These are phyloP conservation scores for Ceriops decandra DNA, from an alignment of 345 rosid species.

Conservation along the genomic window DNA sequence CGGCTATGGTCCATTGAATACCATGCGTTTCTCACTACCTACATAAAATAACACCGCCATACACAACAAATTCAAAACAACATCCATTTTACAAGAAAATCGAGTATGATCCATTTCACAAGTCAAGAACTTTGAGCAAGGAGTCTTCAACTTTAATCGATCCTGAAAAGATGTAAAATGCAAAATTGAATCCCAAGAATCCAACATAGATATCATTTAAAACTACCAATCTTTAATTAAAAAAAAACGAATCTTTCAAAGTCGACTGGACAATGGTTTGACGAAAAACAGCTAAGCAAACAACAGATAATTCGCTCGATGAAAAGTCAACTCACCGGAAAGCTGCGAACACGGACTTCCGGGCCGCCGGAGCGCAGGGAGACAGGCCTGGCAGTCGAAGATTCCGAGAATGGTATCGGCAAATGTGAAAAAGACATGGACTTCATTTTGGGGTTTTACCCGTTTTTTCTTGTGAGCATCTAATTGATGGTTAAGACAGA, in stretches of 20 bases:
- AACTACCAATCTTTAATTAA: no score
- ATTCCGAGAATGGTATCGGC: constrained; percentile 18
- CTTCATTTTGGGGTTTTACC: constrained; percentile 10
- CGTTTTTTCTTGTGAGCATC: neutral
- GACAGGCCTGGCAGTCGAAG: constrained; percentile 7
- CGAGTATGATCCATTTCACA: no score
- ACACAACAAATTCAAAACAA: constrained; percentile 1
- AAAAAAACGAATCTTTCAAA: no score
- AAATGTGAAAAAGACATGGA: constrained; percentile 24
- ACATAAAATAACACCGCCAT: constrained; percentile 11
- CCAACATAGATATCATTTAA: no score
- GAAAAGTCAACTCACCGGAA: constrained; percentile 19
- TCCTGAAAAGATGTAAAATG: no score
- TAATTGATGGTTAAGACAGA: neutral
- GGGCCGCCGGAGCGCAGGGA: neutral
- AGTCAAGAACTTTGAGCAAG: no score
- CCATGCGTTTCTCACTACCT: constrained; percentile 27
- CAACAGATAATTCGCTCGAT: neutral
- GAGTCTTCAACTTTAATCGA: no score
- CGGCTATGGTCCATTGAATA: constrained; percentile 24
- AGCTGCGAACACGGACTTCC: constrained; percentile 8
- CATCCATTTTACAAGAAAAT: no score
- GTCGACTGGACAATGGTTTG: no score
- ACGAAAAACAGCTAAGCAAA: no score
- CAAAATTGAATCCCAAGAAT: no score